Base-by-base conservation (phyloP, 1,284 basidiomycete species). In the Microbotryum lychnidis-dioicae region DNA sequence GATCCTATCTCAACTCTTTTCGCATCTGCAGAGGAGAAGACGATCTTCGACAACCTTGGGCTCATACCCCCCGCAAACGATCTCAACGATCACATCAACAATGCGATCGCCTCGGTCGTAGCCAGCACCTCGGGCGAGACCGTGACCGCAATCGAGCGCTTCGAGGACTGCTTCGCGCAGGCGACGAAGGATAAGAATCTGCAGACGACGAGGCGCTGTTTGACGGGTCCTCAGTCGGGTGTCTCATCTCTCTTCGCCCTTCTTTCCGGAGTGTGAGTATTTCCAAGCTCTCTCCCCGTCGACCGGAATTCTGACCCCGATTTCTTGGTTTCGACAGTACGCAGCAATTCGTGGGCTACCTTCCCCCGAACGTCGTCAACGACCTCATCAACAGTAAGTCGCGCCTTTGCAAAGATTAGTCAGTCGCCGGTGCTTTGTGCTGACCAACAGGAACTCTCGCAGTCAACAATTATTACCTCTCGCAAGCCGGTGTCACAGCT, bases 321-420 rank as follows among this genome's bases (percentile, higher is more conserved):
- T 25, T 53, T 33, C 4, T n/a, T 14, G 6, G 45, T 18, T 25
- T 16, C 21, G 57, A 16, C 48, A 59, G 57, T 16, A 44, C 60
- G 2, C 56, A 67, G 25, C 62, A 67, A 21, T 58, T 59, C n/a
- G 57, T 52, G 4, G 65, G 65, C 8, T 64, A 64, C 57, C 51
- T 67, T 23, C 60, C 60, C 21, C 62, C 62, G 27, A 67, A 64
- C 42, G 48, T 61, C 10, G 58, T 62, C 12, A 54, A 55, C 14
- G 57, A 55, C 37, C 49, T 67, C 33, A 57, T 57, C 59, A 64
- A 64, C 52, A 60, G 63, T 62, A n/a, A 14, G 63, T 33, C 25
- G 29, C 25, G 18, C 27, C 9, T 23, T 23, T n/a, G 37, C 1
- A 18, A 16, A 16, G 6, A 18, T 42, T 18, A 42, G 12, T 6